phyloP scores from a whole-genome alignment of 257 asterid species.

The Coffea canephora region DNA sequence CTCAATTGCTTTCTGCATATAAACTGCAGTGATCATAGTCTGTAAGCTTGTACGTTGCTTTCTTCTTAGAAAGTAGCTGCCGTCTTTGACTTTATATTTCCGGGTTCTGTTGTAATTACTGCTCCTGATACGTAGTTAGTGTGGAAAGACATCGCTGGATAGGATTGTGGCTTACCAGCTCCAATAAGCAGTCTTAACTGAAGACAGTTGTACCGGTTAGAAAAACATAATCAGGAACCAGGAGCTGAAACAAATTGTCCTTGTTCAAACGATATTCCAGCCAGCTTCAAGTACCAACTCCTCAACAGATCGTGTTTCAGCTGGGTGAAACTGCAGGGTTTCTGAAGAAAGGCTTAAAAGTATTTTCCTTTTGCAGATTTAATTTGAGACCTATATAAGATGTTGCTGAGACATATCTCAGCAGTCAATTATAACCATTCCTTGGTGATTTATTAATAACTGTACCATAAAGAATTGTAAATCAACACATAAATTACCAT shows the following conservation, averaged over 20 bases:
- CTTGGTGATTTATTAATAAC: background rate
- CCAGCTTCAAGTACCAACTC: background rate
- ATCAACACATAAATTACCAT: no score
- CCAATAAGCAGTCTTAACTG: background rate
- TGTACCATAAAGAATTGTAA: no score
- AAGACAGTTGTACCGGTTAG: background rate
- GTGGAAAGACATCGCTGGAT: background rate
- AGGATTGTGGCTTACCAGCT: background rate
- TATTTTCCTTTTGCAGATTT: no score
- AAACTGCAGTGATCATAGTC: background rate
- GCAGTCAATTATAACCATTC: no score
- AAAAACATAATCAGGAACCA: background rate
- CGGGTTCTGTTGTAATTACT: background rate
- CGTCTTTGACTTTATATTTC: background rate
- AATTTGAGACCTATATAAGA: no score
- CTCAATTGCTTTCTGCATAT: background rate
- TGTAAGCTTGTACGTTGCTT: background rate
- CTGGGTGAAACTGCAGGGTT: background rate
- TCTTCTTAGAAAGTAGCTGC: background rate
- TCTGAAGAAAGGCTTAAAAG: no score
- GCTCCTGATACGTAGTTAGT: no score
- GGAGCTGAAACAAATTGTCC: background rate
- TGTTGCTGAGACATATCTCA: no score
- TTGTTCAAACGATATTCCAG: background rate
- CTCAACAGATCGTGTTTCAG: background rate